Evolutionary conservation across 148 eudicot species (phyloP).

Genomic region (Rhododendron ovatum): DNA sequence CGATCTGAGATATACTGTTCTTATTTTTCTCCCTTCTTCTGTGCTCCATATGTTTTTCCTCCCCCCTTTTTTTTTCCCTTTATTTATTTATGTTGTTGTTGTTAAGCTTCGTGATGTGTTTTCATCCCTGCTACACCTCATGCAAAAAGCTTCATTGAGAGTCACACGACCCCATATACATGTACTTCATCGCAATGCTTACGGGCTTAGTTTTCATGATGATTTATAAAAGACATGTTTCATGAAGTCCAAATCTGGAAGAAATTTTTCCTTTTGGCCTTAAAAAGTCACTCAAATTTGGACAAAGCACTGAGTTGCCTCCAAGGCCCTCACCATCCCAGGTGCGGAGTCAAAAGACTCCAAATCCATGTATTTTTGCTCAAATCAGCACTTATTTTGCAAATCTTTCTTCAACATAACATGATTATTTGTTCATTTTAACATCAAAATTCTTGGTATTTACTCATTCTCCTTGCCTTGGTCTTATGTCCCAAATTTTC

Average conservation of each 20-base stretch:
- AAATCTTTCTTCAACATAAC: neutral
- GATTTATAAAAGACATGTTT: neutral
- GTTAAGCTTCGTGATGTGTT: neutral
- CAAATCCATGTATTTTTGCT: neutral
- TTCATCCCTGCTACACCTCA: neutral
- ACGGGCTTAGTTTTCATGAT: neutral
- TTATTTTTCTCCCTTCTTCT: neutral
- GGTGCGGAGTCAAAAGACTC: neutral
- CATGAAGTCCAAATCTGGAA: neutral
- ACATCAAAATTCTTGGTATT: neutral
- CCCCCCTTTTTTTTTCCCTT: neutral
- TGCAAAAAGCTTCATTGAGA: neutral
- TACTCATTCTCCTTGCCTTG: neutral
- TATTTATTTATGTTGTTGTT: neutral
- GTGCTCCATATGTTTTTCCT: neutral
- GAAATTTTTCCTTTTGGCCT: neutral
- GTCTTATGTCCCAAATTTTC: neutral
- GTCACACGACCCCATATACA: neutral
- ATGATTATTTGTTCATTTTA: neutral
- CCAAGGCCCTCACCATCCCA: neutral
- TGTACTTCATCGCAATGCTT: neutral
- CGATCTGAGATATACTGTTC: neutral
- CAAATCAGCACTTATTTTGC: neutral
- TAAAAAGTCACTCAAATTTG: neutral
- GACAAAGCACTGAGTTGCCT: neutral